Base-by-base conservation (phyloP, 495 filamentous ascomycete species). In the Trichoderma asperelloides region DNA sequence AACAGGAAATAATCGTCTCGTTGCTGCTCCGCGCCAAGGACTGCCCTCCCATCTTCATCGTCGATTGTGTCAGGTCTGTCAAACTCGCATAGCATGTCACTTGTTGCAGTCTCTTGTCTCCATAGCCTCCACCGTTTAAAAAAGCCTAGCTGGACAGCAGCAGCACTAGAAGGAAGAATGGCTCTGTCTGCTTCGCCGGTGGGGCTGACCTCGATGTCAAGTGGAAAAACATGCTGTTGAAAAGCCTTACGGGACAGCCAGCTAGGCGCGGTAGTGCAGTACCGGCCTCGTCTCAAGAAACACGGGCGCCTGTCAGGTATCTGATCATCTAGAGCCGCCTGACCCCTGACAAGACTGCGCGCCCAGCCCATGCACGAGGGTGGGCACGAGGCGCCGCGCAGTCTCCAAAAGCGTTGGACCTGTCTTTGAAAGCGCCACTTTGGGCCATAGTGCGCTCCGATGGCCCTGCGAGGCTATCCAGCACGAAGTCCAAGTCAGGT, bases 371-470 rank as follows among this genome's bases (percentile, higher is more conserved):
- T 21, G 11, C 23, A 21, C 23, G 12, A 30, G 11, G 55, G 55
- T 60, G 55, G 55, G 55, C 55, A 60, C 55, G 55, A 60, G 55
- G 55, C 55, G 13, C 43, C n/a, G 16, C n/a, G 55, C 55, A 25
- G 55, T 11, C 55, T 60, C 27, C n/a, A 60, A 60, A 16, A 30
- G 25, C 55, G 55, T 60, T 12, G 43, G n/a, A 37, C 33, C 33
- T 7, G 33, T 37, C 33, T n/a, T 13, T 47, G 12, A 15, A 47
- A n/a, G 11, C 25, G 2, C 55, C 55, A 18, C 12, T 30, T 28
- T 18, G 27, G 55, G 55, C 55, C 25, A 60, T 30, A 25, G 55
- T 25, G 27, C 25, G 55, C 55, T 30, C 23, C 25, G 43, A 15
- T 2, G 55, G 55, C 25, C 55, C 55, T 60, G 55, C 16, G 55